These are phyloP conservation scores for Fraxinus americana DNA, from an alignment of 257 asterid genomes.

Conservation along the genomic window DNA sequence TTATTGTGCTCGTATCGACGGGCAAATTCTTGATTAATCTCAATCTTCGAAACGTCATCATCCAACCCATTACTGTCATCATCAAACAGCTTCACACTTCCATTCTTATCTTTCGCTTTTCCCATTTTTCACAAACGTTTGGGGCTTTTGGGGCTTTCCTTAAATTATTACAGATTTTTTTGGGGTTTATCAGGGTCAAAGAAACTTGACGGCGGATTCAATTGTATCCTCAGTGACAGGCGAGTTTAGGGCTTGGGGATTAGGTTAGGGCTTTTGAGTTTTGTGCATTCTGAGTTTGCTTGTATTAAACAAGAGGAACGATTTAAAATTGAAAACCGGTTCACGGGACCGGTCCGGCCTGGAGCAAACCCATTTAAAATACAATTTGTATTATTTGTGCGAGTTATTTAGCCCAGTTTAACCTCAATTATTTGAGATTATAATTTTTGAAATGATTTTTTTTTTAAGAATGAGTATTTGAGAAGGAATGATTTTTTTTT, in stretches of 20 bases:
- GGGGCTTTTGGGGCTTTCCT: neutral
- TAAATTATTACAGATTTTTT: neutral
- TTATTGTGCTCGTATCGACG: conserved; percentile 75
- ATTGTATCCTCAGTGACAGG: neutral
- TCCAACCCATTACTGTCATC: conserved; percentile 35
- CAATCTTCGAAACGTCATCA: conserved; percentile 51
- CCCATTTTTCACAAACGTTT: neutral
- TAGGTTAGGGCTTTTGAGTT: neutral
- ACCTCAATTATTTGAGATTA: too few relatives aligned
- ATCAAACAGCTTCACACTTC: conserved; percentile 53
- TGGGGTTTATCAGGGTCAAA: neutral
- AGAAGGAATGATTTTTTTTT: too few relatives aligned
- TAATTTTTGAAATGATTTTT: too few relatives aligned
- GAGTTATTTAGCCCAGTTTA: too few relatives aligned
- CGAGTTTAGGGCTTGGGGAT: neutral
- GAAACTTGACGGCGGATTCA: neutral
- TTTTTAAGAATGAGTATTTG: too few relatives aligned
- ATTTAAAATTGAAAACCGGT: too few relatives aligned
- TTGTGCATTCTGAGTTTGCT: too few relatives aligned
- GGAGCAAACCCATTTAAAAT: too few relatives aligned
- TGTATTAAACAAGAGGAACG: too few relatives aligned
- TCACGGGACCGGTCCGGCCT: too few relatives aligned
- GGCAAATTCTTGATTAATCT: conserved; percentile 68
- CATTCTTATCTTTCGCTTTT: neutral
- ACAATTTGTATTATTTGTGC: too few relatives aligned